Evolutionary conservation across 164 flowering plant genomes (phyloP).

Genomic region (Vitis cinerea): DNA sequence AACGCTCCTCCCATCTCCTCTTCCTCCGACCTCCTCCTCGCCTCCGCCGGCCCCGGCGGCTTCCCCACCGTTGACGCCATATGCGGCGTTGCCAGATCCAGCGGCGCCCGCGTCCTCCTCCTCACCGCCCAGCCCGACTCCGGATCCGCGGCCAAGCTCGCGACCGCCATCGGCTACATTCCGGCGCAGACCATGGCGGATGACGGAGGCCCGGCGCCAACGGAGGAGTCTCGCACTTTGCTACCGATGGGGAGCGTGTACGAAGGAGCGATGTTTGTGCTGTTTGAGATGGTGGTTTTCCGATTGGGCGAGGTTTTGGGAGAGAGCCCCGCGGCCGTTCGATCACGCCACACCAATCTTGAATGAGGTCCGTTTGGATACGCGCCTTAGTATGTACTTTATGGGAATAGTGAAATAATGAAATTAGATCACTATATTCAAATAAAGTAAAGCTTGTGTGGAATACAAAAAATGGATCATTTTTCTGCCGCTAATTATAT

Average conservation of each 20-base stretch:
- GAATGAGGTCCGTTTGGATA: slow-evolving; percentile 34
- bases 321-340: slow-evolving; percentile 55
- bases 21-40: slow-evolving; percentile 73
- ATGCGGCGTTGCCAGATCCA: slow-evolving; percentile 58
- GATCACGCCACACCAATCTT: slow-evolving; percentile 88
- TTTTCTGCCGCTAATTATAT: too few relatives aligned
- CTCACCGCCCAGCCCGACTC: slow-evolving; percentile 75
- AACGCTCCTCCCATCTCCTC: slow-evolving; percentile 78
- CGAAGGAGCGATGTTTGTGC: slow-evolving; percentile 91
- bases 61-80: slow-evolving; percentile 91
- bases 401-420: too few relatives aligned
- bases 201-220: slow-evolving; percentile 28
- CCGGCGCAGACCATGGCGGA: slow-evolving; percentile 96
- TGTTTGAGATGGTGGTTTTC: slow-evolving; percentile 92
- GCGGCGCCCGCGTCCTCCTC: slow-evolving; percentile 64
- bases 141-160: slow-evolving; percentile 47
- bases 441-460: too few relatives aligned
- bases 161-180: slow-evolving; percentile 48
- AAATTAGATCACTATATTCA: too few relatives aligned
- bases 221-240: slow-evolving; percentile 31
- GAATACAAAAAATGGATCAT: too few relatives aligned
- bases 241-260: slow-evolving; percentile 93
- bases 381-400: too few relatives aligned
- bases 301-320: slow-evolving; percentile 56
- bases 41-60: slow-evolving; percentile 94